Percentiles rank a stretch among this genome's conserved stretches.
Conservation (phyloP, 2,329 filamentous ascomycete species). For the Sporothrix brasiliensis region DNA sequence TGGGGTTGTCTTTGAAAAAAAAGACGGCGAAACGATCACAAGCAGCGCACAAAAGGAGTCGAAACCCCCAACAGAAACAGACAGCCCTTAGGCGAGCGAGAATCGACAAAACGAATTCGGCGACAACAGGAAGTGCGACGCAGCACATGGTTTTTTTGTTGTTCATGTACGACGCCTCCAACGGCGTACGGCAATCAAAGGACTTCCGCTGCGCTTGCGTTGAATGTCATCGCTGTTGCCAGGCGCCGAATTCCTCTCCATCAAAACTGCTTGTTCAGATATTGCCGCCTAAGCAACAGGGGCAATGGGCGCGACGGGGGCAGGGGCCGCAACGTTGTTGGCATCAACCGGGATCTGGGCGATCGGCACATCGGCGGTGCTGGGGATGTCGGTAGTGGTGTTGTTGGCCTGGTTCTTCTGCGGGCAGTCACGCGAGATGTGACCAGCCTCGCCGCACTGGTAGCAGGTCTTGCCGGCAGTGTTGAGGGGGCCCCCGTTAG, state of each 20-base stretch:
- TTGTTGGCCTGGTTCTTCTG: constrained; percentile 56
- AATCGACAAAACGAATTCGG: not conserved
- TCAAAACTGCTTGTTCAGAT: not conserved
- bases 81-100: not conserved
- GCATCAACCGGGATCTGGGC: constrained; percentile 51
- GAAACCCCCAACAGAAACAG: not conserved
- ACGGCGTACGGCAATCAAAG: not conserved
- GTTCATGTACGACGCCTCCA: not conserved
- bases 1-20: not conserved
- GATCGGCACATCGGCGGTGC: constrained; percentile 50
- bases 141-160: not conserved
- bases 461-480: constrained; percentile 98
- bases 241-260: not conserved
- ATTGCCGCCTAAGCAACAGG: constrained; percentile 39
- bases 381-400: constrained; percentile 51
- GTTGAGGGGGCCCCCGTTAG: constrained; percentile 93
- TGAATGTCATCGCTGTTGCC: not conserved
- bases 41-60: not conserved
- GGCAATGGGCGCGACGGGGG: constrained; percentile 51
- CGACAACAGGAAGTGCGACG: not conserved
- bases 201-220: not conserved
- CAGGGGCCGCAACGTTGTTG: constrained; percentile 45
- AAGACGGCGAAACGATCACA: not conserved
- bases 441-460: constrained; percentile 90
- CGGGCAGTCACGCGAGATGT: constrained; percentile 94